These are phyloP conservation scores for Microcyclospora tardicrescens DNA, from an alignment of 2,329 filamentous ascomycete genomes.

Conservation along the genomic window DNA sequence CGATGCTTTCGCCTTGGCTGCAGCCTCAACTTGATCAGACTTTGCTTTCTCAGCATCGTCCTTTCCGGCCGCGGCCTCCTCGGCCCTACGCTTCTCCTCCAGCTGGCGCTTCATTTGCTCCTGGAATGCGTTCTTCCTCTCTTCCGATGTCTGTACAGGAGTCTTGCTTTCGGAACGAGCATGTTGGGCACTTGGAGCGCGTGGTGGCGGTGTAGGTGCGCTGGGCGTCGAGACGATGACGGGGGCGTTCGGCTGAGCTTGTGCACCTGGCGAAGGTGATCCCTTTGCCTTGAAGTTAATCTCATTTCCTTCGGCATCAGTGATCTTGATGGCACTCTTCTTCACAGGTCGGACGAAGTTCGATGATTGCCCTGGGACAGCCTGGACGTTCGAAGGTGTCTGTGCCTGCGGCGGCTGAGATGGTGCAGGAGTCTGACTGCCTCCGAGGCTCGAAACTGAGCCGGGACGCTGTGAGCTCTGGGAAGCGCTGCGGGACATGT, in stretches of 20 bases:
- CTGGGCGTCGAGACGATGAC: slow-evolving; percentile 61
- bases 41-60: slow-evolving; percentile 1
- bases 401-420: slow-evolving; percentile 23
- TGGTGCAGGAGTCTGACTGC: slow-evolving; percentile 33
- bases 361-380: slow-evolving; percentile 11
- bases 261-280: slow-evolving; percentile 44
- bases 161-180: slow-evolving; percentile 56
- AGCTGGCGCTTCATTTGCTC: slow-evolving; percentile 52
- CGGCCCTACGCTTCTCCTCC: slow-evolving; percentile 27
- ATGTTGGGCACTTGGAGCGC: slow-evolving; percentile 55
- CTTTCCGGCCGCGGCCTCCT: slow-evolving; percentile 32
- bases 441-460: slow-evolving; percentile 42
- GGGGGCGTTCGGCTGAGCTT: slow-evolving; percentile 44
- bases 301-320: slow-evolving; percentile 66
- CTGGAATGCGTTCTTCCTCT: slow-evolving; percentile 51
- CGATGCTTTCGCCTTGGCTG: slow-evolving; percentile 43
- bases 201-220: slow-evolving; percentile 61
- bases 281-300: slow-evolving; percentile 50
- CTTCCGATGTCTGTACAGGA: slow-evolving; percentile 54
- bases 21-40: slow-evolving; percentile 22
- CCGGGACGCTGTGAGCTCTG: slow-evolving; percentile 54
- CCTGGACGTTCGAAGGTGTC: slow-evolving; percentile 41
- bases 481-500: slow-evolving; percentile 73
- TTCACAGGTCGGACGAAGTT: slow-evolving; percentile 50
- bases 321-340: slow-evolving; percentile 74